Conservation (phyloP, 2,329 filamentous ascomycete genomes). For the Ramularia collo-cygni region DNA sequence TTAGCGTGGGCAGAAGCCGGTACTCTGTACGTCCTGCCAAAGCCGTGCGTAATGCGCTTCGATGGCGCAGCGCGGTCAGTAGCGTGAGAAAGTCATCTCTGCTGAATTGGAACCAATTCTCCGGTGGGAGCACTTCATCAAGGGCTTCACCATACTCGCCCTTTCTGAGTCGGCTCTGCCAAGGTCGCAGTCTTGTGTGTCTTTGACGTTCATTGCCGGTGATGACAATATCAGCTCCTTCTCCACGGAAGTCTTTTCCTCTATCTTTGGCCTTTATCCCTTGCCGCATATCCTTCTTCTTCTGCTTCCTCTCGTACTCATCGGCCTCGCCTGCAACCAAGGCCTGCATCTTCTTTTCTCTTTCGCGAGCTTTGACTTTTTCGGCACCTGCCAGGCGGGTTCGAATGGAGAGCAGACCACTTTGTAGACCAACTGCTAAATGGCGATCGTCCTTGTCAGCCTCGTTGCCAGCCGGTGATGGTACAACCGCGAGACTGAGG, state of each 20-base stretch:
- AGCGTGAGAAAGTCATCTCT: conserved; percentile 58
- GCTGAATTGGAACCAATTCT: conserved; percentile 15
- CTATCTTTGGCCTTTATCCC: conserved; percentile 54
- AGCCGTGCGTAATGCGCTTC: conserved; percentile 74
- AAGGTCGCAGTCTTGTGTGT: conserved; percentile 59
- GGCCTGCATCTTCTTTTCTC: conserved; percentile 78
- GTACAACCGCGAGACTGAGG: conserved; percentile 72
- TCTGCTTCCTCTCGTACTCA: conserved; percentile 64
- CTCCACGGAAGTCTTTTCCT: conserved; percentile 73
- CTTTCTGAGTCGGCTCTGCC: conserved; percentile 76
- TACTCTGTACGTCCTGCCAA: conserved; percentile 75
- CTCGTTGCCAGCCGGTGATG: conserved; percentile 42
- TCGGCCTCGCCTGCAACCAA: conserved; percentile 71
- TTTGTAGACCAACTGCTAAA: conserved; percentile 89
- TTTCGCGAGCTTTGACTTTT: conserved; percentile 66
- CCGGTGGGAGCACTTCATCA: conserved; percentile 60
- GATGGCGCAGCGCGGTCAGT: conserved; percentile 77
- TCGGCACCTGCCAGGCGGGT: conserved; percentile 81
- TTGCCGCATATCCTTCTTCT: conserved; percentile 54
- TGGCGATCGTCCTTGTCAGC: conserved; percentile 74
- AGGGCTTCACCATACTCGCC: conserved; percentile 71
- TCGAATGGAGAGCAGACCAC: conserved; percentile 81
- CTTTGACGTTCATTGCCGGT: conserved; percentile 62
- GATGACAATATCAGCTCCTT: conserved; percentile 82
- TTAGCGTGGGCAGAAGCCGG: conserved; percentile 72